Base-by-base conservation (phyloP, 176 grass and related monocot species). In the Raddia distichophylla region DNA sequence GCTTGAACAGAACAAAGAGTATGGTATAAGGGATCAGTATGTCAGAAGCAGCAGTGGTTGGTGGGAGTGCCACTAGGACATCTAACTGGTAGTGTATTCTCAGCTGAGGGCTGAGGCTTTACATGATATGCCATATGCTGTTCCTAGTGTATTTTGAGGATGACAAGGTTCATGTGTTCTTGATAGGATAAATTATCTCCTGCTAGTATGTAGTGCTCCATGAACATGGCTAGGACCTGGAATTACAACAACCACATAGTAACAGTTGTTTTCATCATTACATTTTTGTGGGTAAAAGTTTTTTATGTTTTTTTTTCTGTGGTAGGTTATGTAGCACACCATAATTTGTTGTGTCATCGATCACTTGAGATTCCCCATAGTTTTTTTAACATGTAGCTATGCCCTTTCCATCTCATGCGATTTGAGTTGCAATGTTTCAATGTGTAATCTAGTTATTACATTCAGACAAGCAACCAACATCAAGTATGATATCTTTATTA, bases 31-130 rank as follows among this genome's bases (percentile, higher is more conserved):
- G 11, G 87, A 93, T 74, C 82, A 78, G 81, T 89, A 87, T 73
- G 82, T 93, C 20, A 89, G 91, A 81, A 89, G 91, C 81, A 93
- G 91, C 51, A 89, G 84, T 70, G 91, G 91, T 64, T 93, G 91
- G 91, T 75, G 81, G 64, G 91, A 93, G 57, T 37, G 44, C 64
- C 52, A 75, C 62, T 77, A 81, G 49, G 77, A 16, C 67, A 6
- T 10, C 17, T 32, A 54, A 84, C 18, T 60, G 20, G 53, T 65
- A 49, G 66, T 65, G 33, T 66, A 44, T 27, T 35, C 84, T 50
- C 67, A 67, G 69, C 67, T 1, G 12, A 51, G n/a, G 32, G 69
- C 67, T 1, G 12, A 51, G n/a, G 32, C 18, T 73, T 73, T 57
- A 16, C 69, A 51, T 80, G 49, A 78, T 86, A 67, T 8, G 17